A percentile compares a stretch with the other conserved stretches of the same genome.
Conservation (phyloP, 164 flowering plant genomes). For the Protea cynaroides region DNA sequence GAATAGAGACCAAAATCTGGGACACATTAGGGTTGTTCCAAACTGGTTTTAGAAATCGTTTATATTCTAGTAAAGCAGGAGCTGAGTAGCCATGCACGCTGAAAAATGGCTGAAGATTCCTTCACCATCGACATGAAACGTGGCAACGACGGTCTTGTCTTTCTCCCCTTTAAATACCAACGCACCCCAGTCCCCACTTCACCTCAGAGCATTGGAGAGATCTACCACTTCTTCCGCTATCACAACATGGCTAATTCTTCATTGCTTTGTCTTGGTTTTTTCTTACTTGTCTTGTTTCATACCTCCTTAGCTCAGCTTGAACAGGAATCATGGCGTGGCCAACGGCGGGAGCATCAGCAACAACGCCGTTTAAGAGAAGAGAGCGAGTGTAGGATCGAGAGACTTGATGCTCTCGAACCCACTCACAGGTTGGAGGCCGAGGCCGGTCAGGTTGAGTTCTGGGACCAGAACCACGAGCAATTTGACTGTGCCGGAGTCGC, state of each 20-base stretch:
- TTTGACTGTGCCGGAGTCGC: conserved; percentile 53
- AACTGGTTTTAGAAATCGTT: too few relatives aligned
- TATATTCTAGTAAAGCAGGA: too few relatives aligned
- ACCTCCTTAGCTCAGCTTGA: conserved; percentile 15
- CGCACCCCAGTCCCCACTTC: conserved; percentile 9
- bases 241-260: conserved; percentile 22
- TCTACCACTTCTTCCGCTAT: background rate
- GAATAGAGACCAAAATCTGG: too few relatives aligned
- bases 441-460: conserved; percentile 45
- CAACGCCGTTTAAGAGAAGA: conserved; percentile 10
- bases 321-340: background rate
- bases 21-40: too few relatives aligned
- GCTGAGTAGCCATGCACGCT: conserved; percentile 21
- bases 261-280: conserved; percentile 18
- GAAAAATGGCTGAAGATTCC: conserved; percentile 22
- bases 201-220: background rate
- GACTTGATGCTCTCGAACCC: conserved; percentile 41
- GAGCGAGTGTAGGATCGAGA: conserved; percentile 32
- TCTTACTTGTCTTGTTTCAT: conserved; percentile 27
- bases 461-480: conserved; percentile 35
- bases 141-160: conserved; percentile 12
- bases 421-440: conserved; percentile 27
- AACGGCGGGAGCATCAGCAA: conserved; percentile 4
- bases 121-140: conserved; percentile 7
- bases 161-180: conserved; percentile 23